Base-by-base conservation (phyloP, 345 rosid species). In the Brassica rapa region DNA sequence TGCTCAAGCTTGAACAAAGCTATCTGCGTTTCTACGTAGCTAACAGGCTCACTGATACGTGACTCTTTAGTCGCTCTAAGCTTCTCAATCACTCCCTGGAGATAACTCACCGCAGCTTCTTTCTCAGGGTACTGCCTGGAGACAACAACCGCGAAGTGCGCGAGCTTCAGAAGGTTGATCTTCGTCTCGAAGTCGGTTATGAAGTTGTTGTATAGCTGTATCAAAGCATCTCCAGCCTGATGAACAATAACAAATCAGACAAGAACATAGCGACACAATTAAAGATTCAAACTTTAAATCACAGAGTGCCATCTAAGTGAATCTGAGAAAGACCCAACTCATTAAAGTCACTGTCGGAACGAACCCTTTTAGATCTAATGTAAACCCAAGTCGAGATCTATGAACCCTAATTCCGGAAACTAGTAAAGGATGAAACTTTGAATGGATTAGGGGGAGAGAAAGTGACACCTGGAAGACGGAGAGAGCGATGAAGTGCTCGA, bases 101-200 rank as follows among this genome's bases (percentile, higher is more conserved):
- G 98, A 83, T 87, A 95, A 68, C 78, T 73, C 64, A 90, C 86
- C 24, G 98, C 97, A 78, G 91, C 96, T 72, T 90, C 94, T 84
- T 91, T 95, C 89, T 90, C 97, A 57, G 90, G 35, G 82, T 93
- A 93, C 81, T 86, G 98, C 66, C 91, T 81, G 25, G 99, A 95
- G 76, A 95, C 96, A 25, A 93, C 86, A 63, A 90, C 97, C 24
- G 98, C 91, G 62, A 95, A 93, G 66, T 93, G 99, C 0, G 99
- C 94, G 70, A 95, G 97, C 92, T 95, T 95, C 72, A 95, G 91
- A 66, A 88, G 97, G 82, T 95, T 95, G 80, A 95, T 93, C 86
- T 87, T 95, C 21, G 97, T 93, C 92, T 93, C 99, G 46, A 95
- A 95, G 79, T 95, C 99, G 0, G 94, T 85, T 65, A 95, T 89